Percentiles rank a stretch among this genome's conserved stretches.
These are phyloP conservation scores for Candida ortonii DNA, from an alignment of 805 yeast species.

Conservation along the genomic window DNA sequence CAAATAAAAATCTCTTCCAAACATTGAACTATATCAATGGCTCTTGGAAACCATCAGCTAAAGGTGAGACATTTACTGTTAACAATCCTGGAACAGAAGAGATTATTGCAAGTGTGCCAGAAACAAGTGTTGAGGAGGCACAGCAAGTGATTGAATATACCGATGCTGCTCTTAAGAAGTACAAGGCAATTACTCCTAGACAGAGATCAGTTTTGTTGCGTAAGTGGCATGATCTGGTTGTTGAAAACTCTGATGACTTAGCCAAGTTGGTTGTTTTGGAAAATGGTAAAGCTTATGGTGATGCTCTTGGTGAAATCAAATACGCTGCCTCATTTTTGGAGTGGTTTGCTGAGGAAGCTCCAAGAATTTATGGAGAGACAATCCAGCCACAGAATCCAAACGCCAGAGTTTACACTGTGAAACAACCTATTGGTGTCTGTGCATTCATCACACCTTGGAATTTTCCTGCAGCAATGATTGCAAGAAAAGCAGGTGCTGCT, in stretches of 20 bases:
- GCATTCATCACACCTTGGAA: constrained; percentile 82
- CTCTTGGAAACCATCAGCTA: constrained; percentile 53
- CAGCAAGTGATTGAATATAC: constrained; percentile 53
- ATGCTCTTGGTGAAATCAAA: constrained; percentile 56
- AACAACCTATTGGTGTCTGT: constrained; percentile 67
- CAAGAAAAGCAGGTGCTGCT: constrained; percentile 71
- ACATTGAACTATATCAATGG: constrained; percentile 54
- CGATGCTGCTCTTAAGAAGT: constrained; percentile 48
- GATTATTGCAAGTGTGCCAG: constrained; percentile 46
- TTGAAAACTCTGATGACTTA: constrained; percentile 44
- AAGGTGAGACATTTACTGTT: constrained; percentile 55
- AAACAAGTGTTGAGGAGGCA: constrained; percentile 50
- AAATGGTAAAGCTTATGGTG: constrained; percentile 53
- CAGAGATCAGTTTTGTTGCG: constrained; percentile 43
- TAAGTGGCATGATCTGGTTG: constrained; percentile 46
- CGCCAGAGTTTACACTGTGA: constrained; percentile 52
- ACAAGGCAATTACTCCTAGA: constrained; percentile 40
- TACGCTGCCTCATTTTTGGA: constrained; percentile 53
- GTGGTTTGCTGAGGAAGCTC: constrained; percentile 74
- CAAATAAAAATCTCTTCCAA: constrained; percentile 5
- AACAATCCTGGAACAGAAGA: constrained; percentile 54
- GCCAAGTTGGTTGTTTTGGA: constrained; percentile 57
- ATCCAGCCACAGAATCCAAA: constrained; percentile 47
- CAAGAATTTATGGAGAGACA: constrained; percentile 56
- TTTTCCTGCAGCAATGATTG: constrained; percentile 76